Conservation (phyloP, 352 stramenopile species). For the Phytopythium cucurbitacearum region DNA sequence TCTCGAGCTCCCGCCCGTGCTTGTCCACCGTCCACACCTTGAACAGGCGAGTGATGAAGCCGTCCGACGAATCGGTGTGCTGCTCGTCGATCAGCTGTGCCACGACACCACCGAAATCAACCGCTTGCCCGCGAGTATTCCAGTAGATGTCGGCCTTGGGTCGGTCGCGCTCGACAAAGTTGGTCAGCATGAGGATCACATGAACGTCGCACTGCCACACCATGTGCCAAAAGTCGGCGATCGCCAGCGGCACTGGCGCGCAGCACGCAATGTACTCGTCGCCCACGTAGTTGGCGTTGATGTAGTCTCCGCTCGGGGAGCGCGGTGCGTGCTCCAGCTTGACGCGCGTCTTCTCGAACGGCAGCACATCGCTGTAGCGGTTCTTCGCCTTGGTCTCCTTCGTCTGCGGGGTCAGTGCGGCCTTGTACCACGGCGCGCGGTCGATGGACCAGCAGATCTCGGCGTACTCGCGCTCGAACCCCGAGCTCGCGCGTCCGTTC, state of each 20-base stretch:
- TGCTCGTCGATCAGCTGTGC: slow-evolving; percentile 45
- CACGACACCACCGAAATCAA: slow-evolving; percentile 51
- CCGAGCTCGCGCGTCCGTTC: slow-evolving; percentile 19
- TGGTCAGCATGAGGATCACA: slow-evolving; percentile 86
- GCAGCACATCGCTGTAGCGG: slow-evolving; percentile 72
- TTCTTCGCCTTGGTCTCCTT: slow-evolving; percentile 71
- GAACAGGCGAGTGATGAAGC: slow-evolving; percentile 53
- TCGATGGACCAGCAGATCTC: slow-evolving; percentile 62
- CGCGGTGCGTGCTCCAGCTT: slow-evolving; percentile 20
- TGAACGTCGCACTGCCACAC: slow-evolving; percentile 71
- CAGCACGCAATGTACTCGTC: slow-evolving; percentile 72
- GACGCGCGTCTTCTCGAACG: slow-evolving; percentile 71
- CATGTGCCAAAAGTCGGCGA: slow-evolving; percentile 83
- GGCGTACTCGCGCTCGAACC: slow-evolving; percentile 64
- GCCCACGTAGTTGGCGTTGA: slow-evolving; percentile 71
- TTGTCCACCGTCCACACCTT: slow-evolving; percentile 34
- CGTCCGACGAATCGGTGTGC: slow-evolving; percentile 7
- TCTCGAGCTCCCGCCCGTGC: slow-evolving; percentile 12
- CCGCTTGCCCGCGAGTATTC: slow-evolving; percentile 30
- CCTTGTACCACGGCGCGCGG: slow-evolving; percentile 44
- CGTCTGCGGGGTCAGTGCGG: slow-evolving; percentile 53
- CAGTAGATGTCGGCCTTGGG: slow-evolving; percentile 77
- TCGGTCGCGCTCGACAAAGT: slow-evolving; percentile 74
- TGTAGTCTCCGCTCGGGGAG: slow-evolving; percentile 45
- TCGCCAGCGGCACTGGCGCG: slow-evolving; percentile 55